Percentiles rank a stretch among this genome's conserved stretches.
phyloP scores from a whole-genome alignment of 2,329 filamentous ascomycete species.

The Monosporascus sp. region DNA sequence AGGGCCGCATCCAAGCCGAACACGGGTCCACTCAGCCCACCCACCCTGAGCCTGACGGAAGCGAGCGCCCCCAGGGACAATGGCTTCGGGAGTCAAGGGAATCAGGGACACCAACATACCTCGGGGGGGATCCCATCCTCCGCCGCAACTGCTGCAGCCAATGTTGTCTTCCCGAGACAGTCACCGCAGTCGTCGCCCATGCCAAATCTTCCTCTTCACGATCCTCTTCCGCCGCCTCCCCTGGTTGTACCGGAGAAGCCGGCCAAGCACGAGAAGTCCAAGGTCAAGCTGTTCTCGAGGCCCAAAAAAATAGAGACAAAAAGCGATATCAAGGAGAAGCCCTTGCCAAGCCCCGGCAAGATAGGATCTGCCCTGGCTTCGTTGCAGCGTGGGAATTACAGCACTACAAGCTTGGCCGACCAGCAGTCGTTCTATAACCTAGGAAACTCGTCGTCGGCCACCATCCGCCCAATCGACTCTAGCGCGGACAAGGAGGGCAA shows the following conservation, averaged over 20 bases:
- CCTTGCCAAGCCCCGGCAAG: conserved; percentile 67
- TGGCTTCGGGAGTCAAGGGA: conserved; percentile 41
- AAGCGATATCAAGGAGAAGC: conserved; percentile 59
- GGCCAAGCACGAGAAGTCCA: conserved; percentile 61
- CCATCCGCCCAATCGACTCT: conserved; percentile 60
- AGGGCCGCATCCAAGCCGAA: conserved; percentile 27
- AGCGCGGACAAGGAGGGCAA: conserved; percentile 39
- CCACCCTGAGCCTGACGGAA: conserved; percentile 59
- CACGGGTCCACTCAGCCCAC: conserved; percentile 52
- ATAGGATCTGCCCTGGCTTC: conserved; percentile 61
- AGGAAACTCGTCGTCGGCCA: conserved; percentile 72
- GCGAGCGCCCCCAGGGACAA: conserved; percentile 56
- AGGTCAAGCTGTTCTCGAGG: conserved; percentile 76
- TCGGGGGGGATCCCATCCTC: conserved; percentile 54
- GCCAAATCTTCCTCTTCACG: conserved; percentile 20
- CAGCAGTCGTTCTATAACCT: conserved; percentile 65
- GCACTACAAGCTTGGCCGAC: conserved; percentile 67
- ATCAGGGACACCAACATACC: conserved; percentile 54
- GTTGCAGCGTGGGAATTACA: conserved; percentile 60
- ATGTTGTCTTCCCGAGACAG: conserved; percentile 61
- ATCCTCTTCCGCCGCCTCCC: conserved; percentile 30
- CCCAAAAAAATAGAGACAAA: conserved; percentile 71
- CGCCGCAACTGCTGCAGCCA: conserved; percentile 66
- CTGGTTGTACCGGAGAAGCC: conserved; percentile 50
- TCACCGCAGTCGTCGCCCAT: conserved; percentile 42